Evolutionary conservation across 345 rosid species (phyloP), one percentile per base, ranked within the genome.

Genomic region (Ceriops decandra): DNA sequence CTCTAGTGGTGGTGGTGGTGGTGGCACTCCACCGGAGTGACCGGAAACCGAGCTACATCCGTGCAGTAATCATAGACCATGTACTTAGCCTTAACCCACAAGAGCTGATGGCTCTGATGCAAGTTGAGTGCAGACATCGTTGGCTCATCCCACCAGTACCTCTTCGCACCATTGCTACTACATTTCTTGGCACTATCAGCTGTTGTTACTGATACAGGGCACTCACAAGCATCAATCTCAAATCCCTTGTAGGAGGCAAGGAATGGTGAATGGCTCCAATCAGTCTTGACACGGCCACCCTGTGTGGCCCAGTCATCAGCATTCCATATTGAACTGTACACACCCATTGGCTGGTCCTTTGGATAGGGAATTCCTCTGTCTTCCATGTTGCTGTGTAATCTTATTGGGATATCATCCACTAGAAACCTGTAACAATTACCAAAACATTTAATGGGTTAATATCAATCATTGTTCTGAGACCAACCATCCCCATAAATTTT

Each of bases 261-360:
- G 60, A 95, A 95, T 4, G 99, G 99, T 2, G 98, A 98, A 28
- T 92, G 99, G 70, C 77, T 82, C 99, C 98, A 95, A 53, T 95
- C 97, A 0, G 99, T 95, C 83, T 95, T 95, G 11, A 95, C 80
- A 51, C 87, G 82, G 7, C 99, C 99, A 31, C 99, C 99, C 65
- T 90, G 99, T 0, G 99, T 95, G 1, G 99, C 99, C 99, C 99
- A 95, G 73, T 95, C 98, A 66, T 95, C 99, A 1, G 99, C 99
- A 16, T 95, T 95, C 99, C 99, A 95, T 36, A 95, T 92, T 15
- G 99, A 95, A 75, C 99, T 95, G 84, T 90, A 92, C 0, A 90
- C 92, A 2, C 99, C 96, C 99, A 95, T 95, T 15, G 97, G 79
- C 70, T 95, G 99, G 69, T 92, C 96, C 85, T 84, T 95, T 0